These are phyloP conservation scores for Termitomyces eurrhizus DNA, from an alignment of 768 basidiomycete genomes.

Conservation along the genomic window DNA sequence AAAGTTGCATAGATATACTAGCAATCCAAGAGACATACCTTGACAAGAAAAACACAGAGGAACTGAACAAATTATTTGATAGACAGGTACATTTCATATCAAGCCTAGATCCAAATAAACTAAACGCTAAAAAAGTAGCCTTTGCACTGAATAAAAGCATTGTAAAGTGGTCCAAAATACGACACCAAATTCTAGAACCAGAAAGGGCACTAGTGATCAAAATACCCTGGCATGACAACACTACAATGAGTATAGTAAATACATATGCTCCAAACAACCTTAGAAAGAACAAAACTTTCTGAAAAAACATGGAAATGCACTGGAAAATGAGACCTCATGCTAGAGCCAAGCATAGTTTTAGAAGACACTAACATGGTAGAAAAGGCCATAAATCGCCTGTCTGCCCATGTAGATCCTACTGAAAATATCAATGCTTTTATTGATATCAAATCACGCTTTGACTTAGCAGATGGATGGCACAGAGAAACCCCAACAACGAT, in stretches of 20 bases:
- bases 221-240: slow-evolving; percentile 16
- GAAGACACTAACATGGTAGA: slow-evolving; percentile 42
- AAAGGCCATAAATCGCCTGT: slow-evolving; percentile 29
- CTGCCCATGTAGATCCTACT: slow-evolving; percentile 17
- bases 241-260: too few species aligned
- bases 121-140: slow-evolving; percentile 28
- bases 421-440: too few species aligned
- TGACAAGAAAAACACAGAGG: neutral
- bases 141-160: slow-evolving; percentile 28
- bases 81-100: slow-evolving; percentile 16
- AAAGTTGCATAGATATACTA: neutral
- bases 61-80: slow-evolving; percentile 5
- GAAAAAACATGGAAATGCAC: accelerated
- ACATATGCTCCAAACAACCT: neutral
- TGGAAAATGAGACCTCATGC: neutral
- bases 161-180: slow-evolving; percentile 13
- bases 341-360: slow-evolving; percentile 27
- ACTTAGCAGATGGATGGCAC: slow-evolving; percentile 6
- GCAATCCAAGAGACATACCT: slow-evolving; percentile 6
- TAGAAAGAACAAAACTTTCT: neutral
- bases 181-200: slow-evolving; percentile 28
- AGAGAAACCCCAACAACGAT: neutral
- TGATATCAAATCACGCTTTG: neutral
- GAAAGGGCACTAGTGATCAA: slow-evolving; percentile 14
- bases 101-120: slow-evolving; percentile 10